Evolutionary conservation across 2,329 filamentous ascomycete species (phyloP), one percentile per base, ranked within the genome.

Genomic region (Geosmithia morbida): DNA sequence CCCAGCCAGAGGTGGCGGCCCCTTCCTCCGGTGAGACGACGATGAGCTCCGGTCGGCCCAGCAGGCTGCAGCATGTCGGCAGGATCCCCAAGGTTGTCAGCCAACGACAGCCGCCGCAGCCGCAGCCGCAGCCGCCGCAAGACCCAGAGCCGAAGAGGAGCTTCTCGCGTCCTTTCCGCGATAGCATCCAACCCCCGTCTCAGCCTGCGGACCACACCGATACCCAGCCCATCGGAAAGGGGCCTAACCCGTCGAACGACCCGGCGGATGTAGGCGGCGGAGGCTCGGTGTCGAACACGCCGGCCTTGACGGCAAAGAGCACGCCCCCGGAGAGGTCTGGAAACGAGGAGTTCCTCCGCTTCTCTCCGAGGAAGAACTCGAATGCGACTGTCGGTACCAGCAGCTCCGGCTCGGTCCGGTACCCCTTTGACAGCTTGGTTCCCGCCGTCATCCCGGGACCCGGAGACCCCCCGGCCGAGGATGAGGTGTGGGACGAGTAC

Each of bases 401-500:
- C 4, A 85, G 79, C 56, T 86, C 77, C 55, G 87, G 84, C 2
- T 79, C 77, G 0, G 63, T 74, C 14, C 66, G 72, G 46, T 79
- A 74, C 52, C 71, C 33, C 33, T 37, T 13, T 16, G 33, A 37
- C 6, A 37, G 13, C 33, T 26, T 26, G 22, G 77, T 81, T 3
- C 85, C 80, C 16, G 81, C 85, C 7, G 65, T 87, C 2, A 68
- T 85, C 19, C 83, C 84, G 1, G 66, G 69, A 2, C 70, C 77
- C 1, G 70, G 69, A 43, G 77, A 79, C 3, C 81, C 78, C 0
- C 72, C 82, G 3, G 78, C 69, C 1, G 85, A 94, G 53, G 90
- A 96, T 55, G 90, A 96, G 58, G 75, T 95, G 2, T 97, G 90
- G 90, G 82, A 89, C 46, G 90, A 94, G 63, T 96, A 94, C 58